Evolutionary conservation across 2,329 filamentous ascomycete genomes (phyloP).

Genomic region (Endoconidiophora polonica): DNA sequence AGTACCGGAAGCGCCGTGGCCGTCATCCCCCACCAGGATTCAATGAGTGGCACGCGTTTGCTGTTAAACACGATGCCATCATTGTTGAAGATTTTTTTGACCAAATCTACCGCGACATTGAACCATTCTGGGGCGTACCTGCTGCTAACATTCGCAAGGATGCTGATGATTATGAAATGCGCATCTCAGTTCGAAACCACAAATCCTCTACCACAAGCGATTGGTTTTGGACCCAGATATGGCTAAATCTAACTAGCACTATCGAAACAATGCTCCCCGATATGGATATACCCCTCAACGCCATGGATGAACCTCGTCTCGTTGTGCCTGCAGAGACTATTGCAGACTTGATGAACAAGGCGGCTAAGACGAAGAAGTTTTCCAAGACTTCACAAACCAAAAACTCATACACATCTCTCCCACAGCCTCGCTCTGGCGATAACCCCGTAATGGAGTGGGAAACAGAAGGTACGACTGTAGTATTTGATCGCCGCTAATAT

Average conservation of each 20-base stretch:
- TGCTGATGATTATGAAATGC: slow-evolving; percentile 40
- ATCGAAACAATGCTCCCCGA: slow-evolving; percentile 43
- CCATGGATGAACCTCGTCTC: slow-evolving; percentile 50
- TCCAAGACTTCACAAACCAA: slow-evolving; percentile 28
- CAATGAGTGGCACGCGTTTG: slow-evolving; percentile 40
- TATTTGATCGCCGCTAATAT: background rate
- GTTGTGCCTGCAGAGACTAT: slow-evolving; percentile 48
- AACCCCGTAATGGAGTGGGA: slow-evolving; percentile 32
- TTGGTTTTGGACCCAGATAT: slow-evolving; percentile 42
- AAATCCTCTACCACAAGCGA: slow-evolving; percentile 34
- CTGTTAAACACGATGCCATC: slow-evolving; percentile 32
- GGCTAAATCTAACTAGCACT: slow-evolving; percentile 35
- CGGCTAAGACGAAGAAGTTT: slow-evolving; percentile 30
- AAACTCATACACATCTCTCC: slow-evolving; percentile 27
- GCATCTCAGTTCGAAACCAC: slow-evolving; percentile 38
- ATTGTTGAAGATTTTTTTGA: slow-evolving; percentile 48
- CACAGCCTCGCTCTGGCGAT: slow-evolving; percentile 17
- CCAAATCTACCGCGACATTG: slow-evolving; percentile 45
- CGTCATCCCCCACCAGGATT: slow-evolving; percentile 49
- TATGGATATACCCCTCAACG: slow-evolving; percentile 50
- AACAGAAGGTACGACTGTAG: slow-evolving; percentile 24
- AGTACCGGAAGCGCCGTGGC: slow-evolving; percentile 38
- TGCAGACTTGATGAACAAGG: slow-evolving; percentile 33
- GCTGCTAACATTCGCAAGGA: slow-evolving; percentile 33
- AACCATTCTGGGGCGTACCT: slow-evolving; percentile 39